Evolutionary conservation across 345 rosid species (phyloP), one percentile per base, ranked within the genome.

Genomic region (Brassica carinata): DNA sequence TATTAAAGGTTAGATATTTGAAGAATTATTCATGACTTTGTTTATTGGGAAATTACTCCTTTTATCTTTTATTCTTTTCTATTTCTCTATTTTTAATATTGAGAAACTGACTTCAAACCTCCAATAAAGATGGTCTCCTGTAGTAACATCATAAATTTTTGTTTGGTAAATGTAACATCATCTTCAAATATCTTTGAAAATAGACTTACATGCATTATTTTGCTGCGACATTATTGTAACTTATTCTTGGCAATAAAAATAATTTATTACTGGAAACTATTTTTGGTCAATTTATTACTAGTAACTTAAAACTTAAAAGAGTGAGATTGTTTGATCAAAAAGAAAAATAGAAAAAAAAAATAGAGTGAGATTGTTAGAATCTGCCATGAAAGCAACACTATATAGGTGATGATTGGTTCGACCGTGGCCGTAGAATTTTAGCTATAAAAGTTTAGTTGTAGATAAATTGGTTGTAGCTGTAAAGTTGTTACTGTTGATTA

Each of bases 301-400:
- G 38, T 34, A 34, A 34, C 38, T 34, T 34, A 5, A 34, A 11
- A 53, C 58, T 53, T 48, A 48, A 13, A 48, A 48, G 17, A 48
- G 55, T 43, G 51, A 43, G 51, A 43, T 43, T 43, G 51, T 43
- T 43, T 5, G 7, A 29, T 29, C 31, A 29, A 29, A 29, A 29
- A 27, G 2, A 23, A 23, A 23, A 23, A 23, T 0, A 23, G 26
- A 29, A 34, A 7, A 34, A 1, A 34, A 34, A 34, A 38, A 38
- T 11, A 45, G n/a, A 43, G 5, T 57, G 23, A 18, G 17, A 69
- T 69, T 29, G 69, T 43, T 69, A 18, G 36, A 33, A 57, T 65
- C 33, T 66, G 73, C 3, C 27, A 8, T 5, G 70, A 79, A 38
- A 72, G 61, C 23, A 11, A 71, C 76, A 53, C 38, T 79, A 27